phyloP scores from a whole-genome alignment of 352 stramenopile species.

The Elongisporangium senticosum region DNA sequence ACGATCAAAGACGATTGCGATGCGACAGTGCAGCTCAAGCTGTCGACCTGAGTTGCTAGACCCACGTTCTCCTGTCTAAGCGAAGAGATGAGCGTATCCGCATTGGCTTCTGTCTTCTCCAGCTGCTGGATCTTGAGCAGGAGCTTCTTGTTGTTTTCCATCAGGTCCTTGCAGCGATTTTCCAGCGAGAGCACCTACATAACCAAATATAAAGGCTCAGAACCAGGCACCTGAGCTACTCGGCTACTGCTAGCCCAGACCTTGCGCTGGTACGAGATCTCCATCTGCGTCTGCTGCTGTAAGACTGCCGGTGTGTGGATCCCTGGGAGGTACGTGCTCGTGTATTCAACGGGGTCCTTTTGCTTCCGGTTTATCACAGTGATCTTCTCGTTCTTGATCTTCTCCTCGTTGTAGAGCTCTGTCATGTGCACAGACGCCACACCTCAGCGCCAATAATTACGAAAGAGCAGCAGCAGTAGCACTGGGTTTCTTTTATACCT shows the following conservation, averaged over 20 bases:
- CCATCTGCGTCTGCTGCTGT: slow-evolving; percentile 64
- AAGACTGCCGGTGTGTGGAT: slow-evolving; percentile 41
- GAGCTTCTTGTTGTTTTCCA: slow-evolving; percentile 70
- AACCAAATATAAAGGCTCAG: background rate
- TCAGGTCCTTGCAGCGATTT: slow-evolving; percentile 47
- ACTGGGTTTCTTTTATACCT: slow-evolving; percentile 11
- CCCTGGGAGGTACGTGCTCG: slow-evolving; percentile 27
- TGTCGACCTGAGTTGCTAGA: slow-evolving; percentile 30
- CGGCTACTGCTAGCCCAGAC: slow-evolving; percentile 12
- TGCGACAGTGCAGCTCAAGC: slow-evolving; percentile 36
- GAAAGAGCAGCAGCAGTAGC: background rate
- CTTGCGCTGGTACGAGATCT: slow-evolving; percentile 61
- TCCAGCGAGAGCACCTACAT: slow-evolving; percentile 52
- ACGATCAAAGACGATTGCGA: slow-evolving; percentile 59
- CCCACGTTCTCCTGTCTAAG: slow-evolving; percentile 38
- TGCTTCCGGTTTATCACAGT: slow-evolving; percentile 15
- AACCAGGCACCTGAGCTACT: background rate
- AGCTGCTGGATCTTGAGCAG: slow-evolving; percentile 57
- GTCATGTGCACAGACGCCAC: background rate
- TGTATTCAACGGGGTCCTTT: slow-evolving; percentile 13
- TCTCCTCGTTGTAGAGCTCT: slow-evolving; percentile 45
- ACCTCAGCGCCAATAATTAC: background rate
- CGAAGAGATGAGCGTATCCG: slow-evolving; percentile 20
- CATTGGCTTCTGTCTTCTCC: slow-evolving; percentile 42
- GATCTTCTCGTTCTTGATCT: slow-evolving; percentile 44